phyloP scores from a whole-genome alignment of 306 rosid species.

The Casuarina glauca region DNA sequence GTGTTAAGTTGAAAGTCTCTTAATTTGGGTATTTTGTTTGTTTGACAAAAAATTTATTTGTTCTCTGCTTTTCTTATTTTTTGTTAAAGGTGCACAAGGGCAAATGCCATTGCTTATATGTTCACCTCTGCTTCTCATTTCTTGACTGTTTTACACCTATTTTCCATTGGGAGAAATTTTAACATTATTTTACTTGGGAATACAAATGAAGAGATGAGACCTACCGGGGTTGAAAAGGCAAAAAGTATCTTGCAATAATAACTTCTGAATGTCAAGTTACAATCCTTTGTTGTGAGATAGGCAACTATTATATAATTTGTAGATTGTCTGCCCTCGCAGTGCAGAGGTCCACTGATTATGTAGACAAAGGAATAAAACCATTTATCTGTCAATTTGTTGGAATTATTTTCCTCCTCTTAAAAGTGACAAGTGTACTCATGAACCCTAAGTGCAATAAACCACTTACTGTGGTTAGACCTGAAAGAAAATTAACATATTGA shows the following conservation, averaged over 20 bases:
- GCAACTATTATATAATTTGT: not conserved
- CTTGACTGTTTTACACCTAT: not conserved
- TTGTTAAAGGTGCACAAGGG: not conserved
- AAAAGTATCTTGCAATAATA: not conserved
- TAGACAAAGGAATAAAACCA: not conserved
- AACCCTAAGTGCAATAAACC: not conserved
- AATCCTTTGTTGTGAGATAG: not conserved
- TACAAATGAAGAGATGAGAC: not conserved
- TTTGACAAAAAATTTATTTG: conserved; percentile 11
- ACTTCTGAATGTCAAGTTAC: not conserved
- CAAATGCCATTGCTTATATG: not conserved
- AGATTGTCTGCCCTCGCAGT: conserved; percentile 2
- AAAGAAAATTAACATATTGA: conserved; percentile 2
- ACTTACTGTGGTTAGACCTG: not conserved
- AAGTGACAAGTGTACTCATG: conserved; percentile 2
- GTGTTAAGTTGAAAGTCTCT: conserved; percentile 5
- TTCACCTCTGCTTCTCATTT: not conserved
- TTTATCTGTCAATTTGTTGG: not conserved
- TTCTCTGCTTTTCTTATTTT: not conserved
- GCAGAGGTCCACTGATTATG: not conserved
- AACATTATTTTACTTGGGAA: not conserved
- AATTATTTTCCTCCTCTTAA: not conserved
- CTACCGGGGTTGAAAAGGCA: not conserved
- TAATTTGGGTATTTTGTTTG: not conserved
- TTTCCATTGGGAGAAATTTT: not conserved